Conservation (phyloP, 2,329 filamentous ascomycete genomes). For the Dryadomyces quercivorus region DNA sequence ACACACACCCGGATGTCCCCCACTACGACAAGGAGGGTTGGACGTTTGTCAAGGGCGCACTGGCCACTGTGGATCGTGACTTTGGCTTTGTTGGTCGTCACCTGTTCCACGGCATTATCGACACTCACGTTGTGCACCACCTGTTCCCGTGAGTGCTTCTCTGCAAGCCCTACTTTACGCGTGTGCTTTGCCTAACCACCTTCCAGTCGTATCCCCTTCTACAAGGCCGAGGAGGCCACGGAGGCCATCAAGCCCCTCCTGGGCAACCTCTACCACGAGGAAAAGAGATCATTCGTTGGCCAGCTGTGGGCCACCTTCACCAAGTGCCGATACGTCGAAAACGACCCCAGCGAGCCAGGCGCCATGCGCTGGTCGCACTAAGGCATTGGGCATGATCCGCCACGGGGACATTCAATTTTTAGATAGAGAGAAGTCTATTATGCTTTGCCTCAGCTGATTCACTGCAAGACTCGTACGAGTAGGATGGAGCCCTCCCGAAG, state of each 20-base stretch:
- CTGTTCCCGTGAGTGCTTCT: constrained; percentile 45
- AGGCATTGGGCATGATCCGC: neutral
- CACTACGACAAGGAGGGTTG: constrained; percentile 78
- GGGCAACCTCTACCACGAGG: constrained; percentile 84
- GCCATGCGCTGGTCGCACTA: constrained; percentile 23
- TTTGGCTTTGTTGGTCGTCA: constrained; percentile 87
- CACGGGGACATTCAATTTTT: too few relatives aligned
- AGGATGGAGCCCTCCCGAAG: too few relatives aligned
- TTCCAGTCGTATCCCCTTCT: constrained; percentile 68
- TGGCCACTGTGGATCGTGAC: constrained; percentile 90
- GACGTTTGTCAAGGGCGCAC: constrained; percentile 86
- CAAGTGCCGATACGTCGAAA: constrained; percentile 33
- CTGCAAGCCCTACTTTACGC: neutral
- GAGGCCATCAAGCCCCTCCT: constrained; percentile 59
- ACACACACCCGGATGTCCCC: constrained; percentile 85
- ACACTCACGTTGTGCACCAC: constrained; percentile 95
- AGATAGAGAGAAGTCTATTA: too few relatives aligned
- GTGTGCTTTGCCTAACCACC: neutral
- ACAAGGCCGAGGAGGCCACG: constrained; percentile 14
- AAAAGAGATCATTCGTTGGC: constrained; percentile 39
- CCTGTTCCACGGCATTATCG: constrained; percentile 86
- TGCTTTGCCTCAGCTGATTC: too few relatives aligned
- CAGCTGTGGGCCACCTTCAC: constrained; percentile 34
- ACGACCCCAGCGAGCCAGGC: constrained; percentile 23
- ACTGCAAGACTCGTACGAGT: too few relatives aligned